phyloP scores from a whole-genome alignment of 345 rosid species.

The Moringa oleifera region DNA sequence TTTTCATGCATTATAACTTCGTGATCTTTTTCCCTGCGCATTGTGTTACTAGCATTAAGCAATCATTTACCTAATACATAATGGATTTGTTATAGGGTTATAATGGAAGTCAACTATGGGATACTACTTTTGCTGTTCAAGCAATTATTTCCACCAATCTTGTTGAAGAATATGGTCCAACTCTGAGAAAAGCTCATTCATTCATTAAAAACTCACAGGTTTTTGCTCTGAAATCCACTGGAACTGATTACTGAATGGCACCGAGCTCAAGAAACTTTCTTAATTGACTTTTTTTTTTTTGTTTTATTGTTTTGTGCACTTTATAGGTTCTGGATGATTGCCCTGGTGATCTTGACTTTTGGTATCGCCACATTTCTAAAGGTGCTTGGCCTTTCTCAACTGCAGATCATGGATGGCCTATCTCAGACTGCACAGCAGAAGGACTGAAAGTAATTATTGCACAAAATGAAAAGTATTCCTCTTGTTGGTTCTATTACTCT shows the following conservation, averaged over 20 bases:
- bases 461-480: constrained; percentile 1
- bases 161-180: constrained; percentile 60
- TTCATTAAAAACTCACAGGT: constrained; percentile 78
- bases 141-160: constrained; percentile 75
- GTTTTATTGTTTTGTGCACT: constrained; percentile 13
- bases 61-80: constrained; percentile 12
- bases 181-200: constrained; percentile 61
- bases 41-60: constrained; percentile 1
- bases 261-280: background rate
- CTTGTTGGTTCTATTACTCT: background rate
- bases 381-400: constrained; percentile 99
- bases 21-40: constrained; percentile 1
- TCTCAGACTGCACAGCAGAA: constrained; percentile 94
- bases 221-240: constrained; percentile 8
- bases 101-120: constrained; percentile 98
- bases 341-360: constrained; percentile 68
- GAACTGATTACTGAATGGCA: constrained; percentile 12
- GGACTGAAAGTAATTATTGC: constrained; percentile 70
- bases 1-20: background rate
- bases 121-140: constrained; percentile 79
- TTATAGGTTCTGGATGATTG: constrained; percentile 76
- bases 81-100: constrained; percentile 62
- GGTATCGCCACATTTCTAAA: constrained; percentile 97
- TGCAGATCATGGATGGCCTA: constrained; percentile 97
- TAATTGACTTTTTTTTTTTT: background rate